phyloP scores from a whole-genome alignment of 164 flowering plant genomes.

The Saururus chinensis region DNA sequence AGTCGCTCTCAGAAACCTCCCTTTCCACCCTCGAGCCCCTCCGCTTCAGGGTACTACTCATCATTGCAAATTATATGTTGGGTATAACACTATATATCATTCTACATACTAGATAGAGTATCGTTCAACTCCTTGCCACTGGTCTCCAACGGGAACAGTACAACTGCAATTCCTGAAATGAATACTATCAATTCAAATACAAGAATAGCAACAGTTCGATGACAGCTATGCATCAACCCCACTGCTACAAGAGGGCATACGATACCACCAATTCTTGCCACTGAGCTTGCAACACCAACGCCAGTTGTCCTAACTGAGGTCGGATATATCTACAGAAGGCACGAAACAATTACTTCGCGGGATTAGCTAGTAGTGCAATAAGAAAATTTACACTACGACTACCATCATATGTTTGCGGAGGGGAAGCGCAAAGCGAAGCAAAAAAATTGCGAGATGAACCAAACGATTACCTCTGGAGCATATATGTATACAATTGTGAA shows the following conservation, averaged over 20 bases:
- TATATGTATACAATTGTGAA: slow-evolving; percentile 58
- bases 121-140: slow-evolving; percentile 51
- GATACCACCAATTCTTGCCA: slow-evolving; percentile 81
- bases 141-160: slow-evolving; percentile 68
- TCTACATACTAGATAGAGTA: slow-evolving; percentile 8
- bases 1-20: no score
- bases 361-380: no score
- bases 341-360: neutral
- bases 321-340: slow-evolving; percentile 51
- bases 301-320: slow-evolving; percentile 66
- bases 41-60: no score
- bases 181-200: slow-evolving; percentile 47
- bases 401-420: no score
- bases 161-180: slow-evolving; percentile 43
- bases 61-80: no score
- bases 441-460: neutral
- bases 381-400: no score
- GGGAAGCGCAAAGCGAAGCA: neutral
- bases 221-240: slow-evolving; percentile 57
- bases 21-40: no score
- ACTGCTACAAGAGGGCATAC: slow-evolving; percentile 85
- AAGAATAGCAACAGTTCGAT: slow-evolving; percentile 47
- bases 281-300: slow-evolving; percentile 54
- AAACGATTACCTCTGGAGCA: slow-evolving; percentile 67
- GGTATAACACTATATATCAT: no score